Evolutionary conservation across 768 basidiomycete species (phyloP).

Genomic region (Antrodiella citrinella): DNA sequence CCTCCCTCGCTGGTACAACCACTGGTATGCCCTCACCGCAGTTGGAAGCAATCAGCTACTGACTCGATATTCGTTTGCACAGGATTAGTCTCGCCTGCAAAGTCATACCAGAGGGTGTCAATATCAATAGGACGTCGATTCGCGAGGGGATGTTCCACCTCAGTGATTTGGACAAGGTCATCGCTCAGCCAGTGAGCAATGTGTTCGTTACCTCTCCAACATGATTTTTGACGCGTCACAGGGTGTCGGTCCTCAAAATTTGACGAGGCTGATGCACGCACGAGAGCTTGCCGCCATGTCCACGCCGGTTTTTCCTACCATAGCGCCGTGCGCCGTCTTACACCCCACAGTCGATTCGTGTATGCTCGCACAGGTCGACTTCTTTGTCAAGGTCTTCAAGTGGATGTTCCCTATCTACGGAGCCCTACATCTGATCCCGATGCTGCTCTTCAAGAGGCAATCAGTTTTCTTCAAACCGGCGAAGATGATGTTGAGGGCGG

Average conservation of each 20-base stretch:
- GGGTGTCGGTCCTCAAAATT: conserved; percentile 49
- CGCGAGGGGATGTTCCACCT: conserved; percentile 45
- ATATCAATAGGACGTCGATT: conserved; percentile 54
- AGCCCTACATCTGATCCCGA: conserved; percentile 84
- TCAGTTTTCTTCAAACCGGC: conserved; percentile 57
- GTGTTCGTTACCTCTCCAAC: too few relatives aligned
- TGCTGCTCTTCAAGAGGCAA: conserved; percentile 70
- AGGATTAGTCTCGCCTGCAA: neutral
- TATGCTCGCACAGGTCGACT: conserved; percentile 46
- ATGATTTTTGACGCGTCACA: too few relatives aligned
- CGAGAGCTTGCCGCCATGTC: conserved; percentile 28
- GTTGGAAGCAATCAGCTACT: too few relatives aligned
- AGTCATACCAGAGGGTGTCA: conserved; percentile 40
- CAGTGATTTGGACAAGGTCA: conserved; percentile 22
- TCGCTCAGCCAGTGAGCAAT: too few relatives aligned
- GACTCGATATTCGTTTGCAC: neutral
- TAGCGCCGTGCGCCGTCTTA: conserved; percentile 57
- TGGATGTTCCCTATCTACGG: conserved; percentile 83
- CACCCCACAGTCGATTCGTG: conserved; percentile 73
- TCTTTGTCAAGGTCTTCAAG: conserved; percentile 72
- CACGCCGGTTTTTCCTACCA: conserved; percentile 29
- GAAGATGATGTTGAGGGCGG: conserved; percentile 53
- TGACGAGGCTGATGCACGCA: conserved; percentile 34
- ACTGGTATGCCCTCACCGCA: conserved; percentile 45
- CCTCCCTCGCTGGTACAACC: conserved; percentile 62